Conservation (phyloP, 2,329 filamentous ascomycete species). For the Xylaria sp. region DNA sequence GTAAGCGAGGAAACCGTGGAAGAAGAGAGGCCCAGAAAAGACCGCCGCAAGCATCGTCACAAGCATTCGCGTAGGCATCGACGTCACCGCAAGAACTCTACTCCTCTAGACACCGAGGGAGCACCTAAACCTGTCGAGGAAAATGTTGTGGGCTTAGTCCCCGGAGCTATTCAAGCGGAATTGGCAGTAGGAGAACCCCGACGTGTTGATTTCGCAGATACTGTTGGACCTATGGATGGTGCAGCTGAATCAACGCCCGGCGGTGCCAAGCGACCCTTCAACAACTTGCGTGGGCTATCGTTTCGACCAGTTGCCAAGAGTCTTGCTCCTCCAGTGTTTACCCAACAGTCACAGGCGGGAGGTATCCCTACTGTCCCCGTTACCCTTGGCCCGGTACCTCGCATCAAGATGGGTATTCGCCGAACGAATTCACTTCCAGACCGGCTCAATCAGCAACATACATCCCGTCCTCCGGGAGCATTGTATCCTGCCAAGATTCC, state of each 20-base stretch:
- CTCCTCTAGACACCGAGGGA: conserved; percentile 40
- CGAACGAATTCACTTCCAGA: conserved; percentile 80
- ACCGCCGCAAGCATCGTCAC: conserved; percentile 52
- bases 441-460: conserved; percentile 62
- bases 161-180: conserved; percentile 34
- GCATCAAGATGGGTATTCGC: conserved; percentile 72
- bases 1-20: conserved; percentile 59
- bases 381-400: conserved; percentile 61
- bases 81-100: conserved; percentile 45
- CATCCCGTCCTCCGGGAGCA: conserved; percentile 59
- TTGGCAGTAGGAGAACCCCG: conserved; percentile 57
- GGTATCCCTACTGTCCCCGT: conserved; percentile 45
- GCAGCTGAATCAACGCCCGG: conserved; percentile 44
- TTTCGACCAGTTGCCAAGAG: conserved; percentile 72
- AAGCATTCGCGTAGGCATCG: conserved; percentile 57
- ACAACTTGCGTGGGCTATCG: conserved; percentile 67
- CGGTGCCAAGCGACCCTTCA: conserved; percentile 60
- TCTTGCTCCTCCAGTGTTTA: conserved; percentile 77
- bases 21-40: conserved; percentile 52
- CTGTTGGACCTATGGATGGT: conserved; percentile 42
- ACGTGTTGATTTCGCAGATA: conserved; percentile 67
- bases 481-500: conserved; percentile 62
- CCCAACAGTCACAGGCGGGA: conserved; percentile 53
- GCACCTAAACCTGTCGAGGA: conserved; percentile 42
- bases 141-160: conserved; percentile 48